Percentiles rank a stretch among this genome's conserved stretches.
phyloP scores from a whole-genome alignment of 495 filamentous ascomycete genomes.

The Aspergillus sclerotioniger region DNA sequence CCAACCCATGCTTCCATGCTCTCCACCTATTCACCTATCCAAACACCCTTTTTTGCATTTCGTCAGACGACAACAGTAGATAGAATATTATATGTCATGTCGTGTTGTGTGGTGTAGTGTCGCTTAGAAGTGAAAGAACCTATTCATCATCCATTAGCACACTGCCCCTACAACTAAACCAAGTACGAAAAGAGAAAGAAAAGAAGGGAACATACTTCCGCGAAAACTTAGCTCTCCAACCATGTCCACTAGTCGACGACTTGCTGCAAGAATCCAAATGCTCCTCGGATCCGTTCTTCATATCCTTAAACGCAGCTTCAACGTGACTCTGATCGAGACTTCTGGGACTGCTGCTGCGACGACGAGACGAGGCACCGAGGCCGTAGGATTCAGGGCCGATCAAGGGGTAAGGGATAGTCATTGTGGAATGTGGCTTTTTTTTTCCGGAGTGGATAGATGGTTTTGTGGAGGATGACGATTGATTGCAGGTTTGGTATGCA shows the following conservation, averaged over 20 bases:
- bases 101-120: no score
- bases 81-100: no score
- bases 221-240: background rate
- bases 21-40: no score
- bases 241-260: background rate
- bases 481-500: no score
- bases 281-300: background rate
- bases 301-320: background rate
- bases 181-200: no score
- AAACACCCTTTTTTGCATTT: no score
- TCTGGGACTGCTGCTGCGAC: background rate
- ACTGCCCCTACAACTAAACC: no score
- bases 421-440: background rate
- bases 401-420: slow-evolving; percentile 1
- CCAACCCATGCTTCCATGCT: no score
- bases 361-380: background rate
- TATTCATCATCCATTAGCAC: slow-evolving; percentile 9
- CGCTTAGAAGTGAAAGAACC: no score
- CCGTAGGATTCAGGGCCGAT: background rate
- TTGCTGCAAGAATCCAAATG: background rate
- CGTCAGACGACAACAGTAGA: no score
- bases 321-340: background rate
- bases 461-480: no score
- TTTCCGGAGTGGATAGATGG: background rate
- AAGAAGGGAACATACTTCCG: background rate